A percentile compares a stretch with the other conserved stretches of the same genome.
These are phyloP conservation scores for Friedmanniomyces endolithicus DNA, from an alignment of 495 filamentous ascomycete species.

Conservation along the genomic window DNA sequence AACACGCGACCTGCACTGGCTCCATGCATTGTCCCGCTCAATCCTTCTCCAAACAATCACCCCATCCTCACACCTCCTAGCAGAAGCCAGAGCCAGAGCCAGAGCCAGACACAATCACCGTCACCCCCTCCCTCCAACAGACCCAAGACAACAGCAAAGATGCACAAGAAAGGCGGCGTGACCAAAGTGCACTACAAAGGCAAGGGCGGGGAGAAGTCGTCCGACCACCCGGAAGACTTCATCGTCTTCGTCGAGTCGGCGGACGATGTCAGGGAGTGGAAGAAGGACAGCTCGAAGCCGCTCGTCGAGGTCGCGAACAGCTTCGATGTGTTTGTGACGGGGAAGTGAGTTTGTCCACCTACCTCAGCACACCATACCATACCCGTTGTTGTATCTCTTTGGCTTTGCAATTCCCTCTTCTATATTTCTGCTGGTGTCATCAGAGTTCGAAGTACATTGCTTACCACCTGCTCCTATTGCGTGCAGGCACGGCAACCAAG, in stretches of 20 bases:
- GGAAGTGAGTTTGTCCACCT: constrained; percentile 54
- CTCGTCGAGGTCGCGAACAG: constrained; percentile 73
- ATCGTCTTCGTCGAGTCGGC: constrained; percentile 75
- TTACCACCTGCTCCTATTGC: not conserved
- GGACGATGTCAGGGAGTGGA: constrained; percentile 66
- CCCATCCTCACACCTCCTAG: no score
- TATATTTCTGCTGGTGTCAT: no score
- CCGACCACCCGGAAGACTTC: constrained; percentile 50
- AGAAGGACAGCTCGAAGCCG: constrained; percentile 62
- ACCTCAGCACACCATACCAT: not conserved
- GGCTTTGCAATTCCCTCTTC: no score
- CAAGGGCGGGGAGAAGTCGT: constrained; percentile 35
- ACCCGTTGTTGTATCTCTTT: no score
- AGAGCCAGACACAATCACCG: no score
- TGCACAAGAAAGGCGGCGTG: not conserved
- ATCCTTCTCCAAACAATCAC: no score
- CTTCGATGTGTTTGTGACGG: constrained; percentile 82
- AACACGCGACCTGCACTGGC: no score
- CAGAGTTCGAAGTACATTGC: no score
- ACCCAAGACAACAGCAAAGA: not conserved
- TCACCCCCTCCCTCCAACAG: no score
- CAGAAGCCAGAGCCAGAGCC: no score
- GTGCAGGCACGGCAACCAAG: constrained; percentile 72
- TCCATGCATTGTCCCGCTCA: no score
- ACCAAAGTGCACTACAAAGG: constrained; percentile 88